Conservation (phyloP, 495 filamentous ascomycete genomes). For the Penicillium manginii region DNA sequence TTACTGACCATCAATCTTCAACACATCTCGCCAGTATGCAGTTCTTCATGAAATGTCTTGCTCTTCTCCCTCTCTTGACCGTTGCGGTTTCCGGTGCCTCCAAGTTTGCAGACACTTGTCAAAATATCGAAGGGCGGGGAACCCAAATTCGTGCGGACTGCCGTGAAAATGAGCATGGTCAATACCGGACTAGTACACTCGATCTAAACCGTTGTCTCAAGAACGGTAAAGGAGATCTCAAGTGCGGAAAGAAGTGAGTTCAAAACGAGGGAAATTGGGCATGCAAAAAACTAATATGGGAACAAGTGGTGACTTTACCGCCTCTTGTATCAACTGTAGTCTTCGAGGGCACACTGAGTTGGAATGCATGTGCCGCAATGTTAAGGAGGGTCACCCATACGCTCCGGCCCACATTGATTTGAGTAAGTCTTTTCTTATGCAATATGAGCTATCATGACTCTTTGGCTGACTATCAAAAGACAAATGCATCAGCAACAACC, state of each 20-base stretch:
- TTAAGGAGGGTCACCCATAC: slow-evolving; percentile 16
- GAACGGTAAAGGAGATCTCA: slow-evolving; percentile 22
- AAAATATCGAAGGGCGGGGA: slow-evolving; percentile 19
- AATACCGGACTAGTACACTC: slow-evolving; percentile 8
- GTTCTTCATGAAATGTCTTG: slow-evolving; percentile 23
- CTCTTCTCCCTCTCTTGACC: slow-evolving; percentile 20
- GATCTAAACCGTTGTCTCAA: slow-evolving; percentile 28
- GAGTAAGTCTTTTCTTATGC: slow-evolving; percentile 13
- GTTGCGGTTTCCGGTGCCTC: slow-evolving; percentile 21
- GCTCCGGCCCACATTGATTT: slow-evolving; percentile 21
- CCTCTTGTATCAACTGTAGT: slow-evolving; percentile 28
- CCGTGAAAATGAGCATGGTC: slow-evolving; percentile 18
- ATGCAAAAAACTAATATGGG: not conserved
- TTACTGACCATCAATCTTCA: not conserved
- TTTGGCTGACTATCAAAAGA: slow-evolving; percentile 8
- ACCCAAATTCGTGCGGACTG: slow-evolving; percentile 20
- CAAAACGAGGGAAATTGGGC: not conserved
- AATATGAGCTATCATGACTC: not conserved
- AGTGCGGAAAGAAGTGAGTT: slow-evolving; percentile 30
- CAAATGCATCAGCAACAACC: slow-evolving; percentile 29
- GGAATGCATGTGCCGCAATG: slow-evolving; percentile 25
- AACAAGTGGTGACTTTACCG: slow-evolving; percentile 20
- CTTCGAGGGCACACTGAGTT: slow-evolving; percentile 22
- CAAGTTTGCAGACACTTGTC: slow-evolving; percentile 26
- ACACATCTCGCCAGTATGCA: slow-evolving; percentile 20